Evolutionary conservation across 495 filamentous ascomycete genomes (phyloP), one percentile per base, ranked within the genome.

Genomic region (Lasiosphaeria hispida): DNA sequence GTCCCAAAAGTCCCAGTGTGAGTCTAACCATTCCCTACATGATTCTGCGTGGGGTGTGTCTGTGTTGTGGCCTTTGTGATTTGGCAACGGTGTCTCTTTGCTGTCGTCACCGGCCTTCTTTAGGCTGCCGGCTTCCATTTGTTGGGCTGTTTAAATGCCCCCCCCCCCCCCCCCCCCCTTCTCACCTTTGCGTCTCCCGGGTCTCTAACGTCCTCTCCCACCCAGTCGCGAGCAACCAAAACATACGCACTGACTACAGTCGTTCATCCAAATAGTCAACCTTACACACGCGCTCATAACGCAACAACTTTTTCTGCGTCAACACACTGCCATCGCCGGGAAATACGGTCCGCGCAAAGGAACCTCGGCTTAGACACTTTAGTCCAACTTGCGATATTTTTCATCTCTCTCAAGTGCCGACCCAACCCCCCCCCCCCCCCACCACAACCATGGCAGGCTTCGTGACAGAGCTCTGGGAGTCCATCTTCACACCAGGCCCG

Each of bases 401-500:
- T 11, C 39, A 15, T 36, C 9, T 6, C 49, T 33, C 17, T n/a
- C n/a, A n/a, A n/a, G n/a, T n/a, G n/a, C n/a, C n/a, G n/a, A n/a
- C 44, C 33, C 3, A 13, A 15, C 38, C 15, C 38, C 10, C 17
- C 17, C 3, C 17, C 18, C 7, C n/a, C 17, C 38, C 36, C 23
- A 42, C 44, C 53, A 48, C 34, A 51, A 73, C 43, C 71, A 97
- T 97, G 92, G 82, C 86, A 14, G 78, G 83, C 63, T 97, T 98
- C 72, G 58, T 96, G 55, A 78, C 82, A 55, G 83, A 91, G 53
- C 87, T 98, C 55, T 95, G 91, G 87, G 81, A 83, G 63, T 96
- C 91, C 65, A 83, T 98, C 80, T 96, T 97, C 77, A 91, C 87
- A 1, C 88, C 92, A 0, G 92, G 92, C 57, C 83, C 94, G 47